Conservation (phyloP, 1,139 yeast species). For the Sugiyamaella pinicola region DNA sequence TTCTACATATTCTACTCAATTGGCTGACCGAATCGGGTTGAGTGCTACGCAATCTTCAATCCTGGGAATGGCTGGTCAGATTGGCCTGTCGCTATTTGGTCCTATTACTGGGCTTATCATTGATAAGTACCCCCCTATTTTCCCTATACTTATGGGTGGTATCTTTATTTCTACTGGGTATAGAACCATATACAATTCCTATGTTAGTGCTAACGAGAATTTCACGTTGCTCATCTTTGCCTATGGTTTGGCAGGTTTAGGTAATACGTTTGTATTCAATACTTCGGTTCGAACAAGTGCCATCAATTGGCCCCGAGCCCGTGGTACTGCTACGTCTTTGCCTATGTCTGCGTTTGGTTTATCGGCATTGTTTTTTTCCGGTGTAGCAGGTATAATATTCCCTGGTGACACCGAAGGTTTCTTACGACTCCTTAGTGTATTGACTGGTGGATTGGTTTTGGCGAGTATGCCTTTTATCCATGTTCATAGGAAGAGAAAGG, state of each 20-base stretch:
- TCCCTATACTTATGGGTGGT: conserved; percentile 45
- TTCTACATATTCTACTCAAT: conserved; percentile 63
- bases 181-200: conserved; percentile 32
- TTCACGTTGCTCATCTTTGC: conserved; percentile 32
- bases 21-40: conserved; percentile 54
- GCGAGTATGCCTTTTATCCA: conserved; percentile 37
- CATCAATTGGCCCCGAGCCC: conserved; percentile 39
- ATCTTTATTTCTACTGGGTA: conserved; percentile 35
- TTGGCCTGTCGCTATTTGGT: conserved; percentile 60
- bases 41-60: conserved; percentile 57
- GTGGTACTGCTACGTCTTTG: conserved; percentile 43
- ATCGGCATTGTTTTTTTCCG: conserved; percentile 42
- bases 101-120: conserved; percentile 61
- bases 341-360: conserved; percentile 45
- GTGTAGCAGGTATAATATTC: conserved; percentile 37
- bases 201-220: conserved; percentile 29
- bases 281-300: conserved; percentile 43
- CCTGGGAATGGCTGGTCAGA: conserved; percentile 57
- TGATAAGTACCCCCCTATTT: conserved; percentile 53
- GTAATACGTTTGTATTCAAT: conserved; percentile 40
- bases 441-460: conserved; percentile 37
- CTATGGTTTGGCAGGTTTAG: conserved; percentile 38
- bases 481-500: conserved; percentile 25
- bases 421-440: conserved; percentile 35
- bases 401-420: conserved; percentile 41